Percentiles rank a stretch among this genome's conserved stretches.
Conservation (phyloP, 208 protist genomes). For the Trypanosoma brucei region DNA sequence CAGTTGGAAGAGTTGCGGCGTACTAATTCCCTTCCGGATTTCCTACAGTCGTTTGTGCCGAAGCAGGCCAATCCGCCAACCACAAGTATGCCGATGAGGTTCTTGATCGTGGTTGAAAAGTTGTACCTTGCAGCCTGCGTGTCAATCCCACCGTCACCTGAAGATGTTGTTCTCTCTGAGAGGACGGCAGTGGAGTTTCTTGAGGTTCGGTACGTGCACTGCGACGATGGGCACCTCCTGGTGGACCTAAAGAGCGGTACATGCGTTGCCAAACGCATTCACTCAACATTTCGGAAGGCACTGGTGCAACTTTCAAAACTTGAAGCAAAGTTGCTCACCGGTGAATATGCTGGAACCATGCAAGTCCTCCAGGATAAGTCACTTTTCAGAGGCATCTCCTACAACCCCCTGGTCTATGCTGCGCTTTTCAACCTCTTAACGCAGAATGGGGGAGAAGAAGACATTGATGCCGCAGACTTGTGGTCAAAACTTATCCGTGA, state of each 20-base stretch:
- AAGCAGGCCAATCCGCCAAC: conserved; percentile 28
- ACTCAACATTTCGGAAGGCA: conserved; percentile 36
- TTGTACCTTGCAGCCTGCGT: conserved; percentile 59
- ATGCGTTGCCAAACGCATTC: conserved; percentile 46
- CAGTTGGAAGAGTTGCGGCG: no score
- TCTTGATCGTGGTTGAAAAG: conserved; percentile 60
- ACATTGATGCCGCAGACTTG: no score
- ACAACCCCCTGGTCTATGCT: no score
- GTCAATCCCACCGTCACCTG: conserved; percentile 43
- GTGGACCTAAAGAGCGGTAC: conserved; percentile 45
- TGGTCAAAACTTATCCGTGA: no score
- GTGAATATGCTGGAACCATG: conserved; percentile 23
- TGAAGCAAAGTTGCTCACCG: conserved; percentile 31
- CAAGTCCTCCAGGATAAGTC: conserved; percentile 20
- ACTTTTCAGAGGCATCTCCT: conserved; percentile 27
- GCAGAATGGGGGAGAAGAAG: no score
- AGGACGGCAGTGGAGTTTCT: conserved; percentile 52
- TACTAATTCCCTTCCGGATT: conserved; percentile 25
- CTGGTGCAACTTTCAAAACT: conserved; percentile 47
- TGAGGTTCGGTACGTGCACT: conserved; percentile 43
- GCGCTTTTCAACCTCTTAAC: no score
- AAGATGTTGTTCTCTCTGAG: conserved; percentile 69
- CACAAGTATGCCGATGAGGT: conserved; percentile 28
- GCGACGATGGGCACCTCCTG: conserved; percentile 55
- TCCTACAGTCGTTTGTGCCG: conserved; percentile 33